Evolutionary conservation across 2,329 filamentous ascomycete genomes (phyloP), one percentile per base, ranked within the genome.

Genomic region (Ascochyta koolunga): DNA sequence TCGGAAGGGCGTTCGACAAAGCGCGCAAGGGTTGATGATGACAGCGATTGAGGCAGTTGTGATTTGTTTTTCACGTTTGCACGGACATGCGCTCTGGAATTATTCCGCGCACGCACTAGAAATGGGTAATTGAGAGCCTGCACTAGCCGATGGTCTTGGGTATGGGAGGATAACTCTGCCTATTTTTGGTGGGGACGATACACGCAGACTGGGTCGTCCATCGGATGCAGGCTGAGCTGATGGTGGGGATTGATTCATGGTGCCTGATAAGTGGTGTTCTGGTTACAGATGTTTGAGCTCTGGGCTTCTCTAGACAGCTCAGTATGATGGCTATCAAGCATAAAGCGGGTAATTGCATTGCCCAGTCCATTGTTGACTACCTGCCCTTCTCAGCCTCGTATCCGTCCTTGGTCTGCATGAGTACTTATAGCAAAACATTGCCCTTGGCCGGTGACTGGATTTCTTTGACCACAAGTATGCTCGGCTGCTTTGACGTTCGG

Each of bases 1-100:
- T 44, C 43, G 24, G 70, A 79, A 52, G 75, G 74, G 33, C 73
- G 78, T 51, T 71, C 74, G 19, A 69, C 83, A 43, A 97, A 96
- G 80, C 85, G 89, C 66, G 89, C 89, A 19, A 86, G 89, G 63
- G 85, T 93, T 21, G 90, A 93, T 22, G 89, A 91, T 54, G 90
- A 93, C 51, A 76, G 74, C 44, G 71, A 74, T 50, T 73, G 41
- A 54, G 36, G 4, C n/a, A 16, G 2, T 19, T 29, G 31, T 6
- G 15, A 7, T 24, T 19, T 29, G 15, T 15, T 4, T 38, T 33
- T 22, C n/a, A 24, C 51, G 5, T 39, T 54, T 40, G 39, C 33
- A 44, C 27, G 36, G 18, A 43, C 51, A 45, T 44, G 44, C n/a
- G 16, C 18, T 22, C 27, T 37, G 32, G 43, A 47, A 32, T 42